phyloP scores from a whole-genome alignment of 202 grass and related monocot genomes.

The Schoenoplectus tabernaemontani region DNA sequence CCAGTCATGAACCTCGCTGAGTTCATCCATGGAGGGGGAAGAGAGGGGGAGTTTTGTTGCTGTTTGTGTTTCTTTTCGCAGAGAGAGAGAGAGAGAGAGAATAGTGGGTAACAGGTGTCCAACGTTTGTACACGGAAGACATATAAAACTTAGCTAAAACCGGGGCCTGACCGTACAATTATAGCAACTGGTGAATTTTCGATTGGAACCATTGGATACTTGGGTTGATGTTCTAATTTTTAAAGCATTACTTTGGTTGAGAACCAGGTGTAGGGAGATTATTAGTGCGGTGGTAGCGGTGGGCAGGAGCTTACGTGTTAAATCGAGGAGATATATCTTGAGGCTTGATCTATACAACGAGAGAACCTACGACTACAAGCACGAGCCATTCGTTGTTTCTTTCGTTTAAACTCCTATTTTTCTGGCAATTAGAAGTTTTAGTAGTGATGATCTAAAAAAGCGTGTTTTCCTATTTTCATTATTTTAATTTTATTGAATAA shows the following conservation, averaged over 20 bases:
- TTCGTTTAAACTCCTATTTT: background rate
- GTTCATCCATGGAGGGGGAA: slow-evolving; percentile 42
- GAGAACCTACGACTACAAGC: background rate
- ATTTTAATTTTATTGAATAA: background rate
- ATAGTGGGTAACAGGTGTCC: background rate
- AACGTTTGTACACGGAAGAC: background rate
- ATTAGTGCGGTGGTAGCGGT: background rate
- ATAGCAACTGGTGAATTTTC: background rate
- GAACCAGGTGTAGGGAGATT: background rate
- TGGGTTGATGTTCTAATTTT: background rate
- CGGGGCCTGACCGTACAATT: background rate
- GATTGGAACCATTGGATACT: background rate
- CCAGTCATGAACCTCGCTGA: slow-evolving; percentile 51
- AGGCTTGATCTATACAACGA: background rate
- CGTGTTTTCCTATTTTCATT: too few species aligned
- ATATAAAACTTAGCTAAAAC: background rate
- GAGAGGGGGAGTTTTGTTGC: background rate
- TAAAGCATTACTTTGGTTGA: background rate
- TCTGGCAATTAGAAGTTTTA: background rate
- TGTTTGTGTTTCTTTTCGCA: background rate
- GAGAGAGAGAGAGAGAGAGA: background rate
- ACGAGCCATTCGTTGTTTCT: background rate
- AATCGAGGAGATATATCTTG: background rate
- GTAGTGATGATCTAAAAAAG: background rate
- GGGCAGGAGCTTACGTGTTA: background rate